These are phyloP conservation scores for Scytalidium lignicola DNA, from an alignment of 2,329 filamentous ascomycete genomes.

Conservation along the genomic window DNA sequence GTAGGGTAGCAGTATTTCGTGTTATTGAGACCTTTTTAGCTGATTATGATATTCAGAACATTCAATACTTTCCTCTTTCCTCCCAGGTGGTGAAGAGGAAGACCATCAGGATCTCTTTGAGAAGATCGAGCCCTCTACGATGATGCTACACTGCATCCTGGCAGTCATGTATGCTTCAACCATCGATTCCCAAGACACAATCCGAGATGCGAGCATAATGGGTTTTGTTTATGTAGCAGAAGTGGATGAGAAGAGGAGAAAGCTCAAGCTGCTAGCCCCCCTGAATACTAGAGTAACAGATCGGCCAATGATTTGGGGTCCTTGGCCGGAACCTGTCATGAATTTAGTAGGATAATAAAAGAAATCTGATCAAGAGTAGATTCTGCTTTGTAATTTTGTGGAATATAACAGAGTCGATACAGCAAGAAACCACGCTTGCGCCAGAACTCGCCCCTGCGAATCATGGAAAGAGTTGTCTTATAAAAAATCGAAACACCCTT, in stretches of 20 bases:
- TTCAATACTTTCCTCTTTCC: conserved; percentile 26
- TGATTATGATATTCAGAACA: conserved; percentile 5
- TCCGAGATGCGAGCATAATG: conserved; percentile 79
- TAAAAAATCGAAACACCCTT: neutral
- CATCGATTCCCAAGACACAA: conserved; percentile 63
- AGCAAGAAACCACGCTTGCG: neutral
- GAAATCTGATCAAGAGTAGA: neutral
- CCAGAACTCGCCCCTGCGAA: neutral
- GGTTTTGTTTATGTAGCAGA: conserved; percentile 92
- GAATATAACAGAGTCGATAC: too few relatives aligned
- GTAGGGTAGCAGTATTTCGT: conserved; percentile 40
- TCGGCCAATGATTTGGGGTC: conserved; percentile 76
- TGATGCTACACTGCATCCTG: conserved; percentile 75
- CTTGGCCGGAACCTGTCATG: conserved; percentile 80
- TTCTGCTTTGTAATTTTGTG: neutral
- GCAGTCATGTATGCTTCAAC: conserved; percentile 76
- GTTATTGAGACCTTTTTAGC: conserved; percentile 19
- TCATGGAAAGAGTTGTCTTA: neutral
- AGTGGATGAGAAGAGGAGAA: conserved; percentile 78
- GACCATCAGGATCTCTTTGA: conserved; percentile 43
- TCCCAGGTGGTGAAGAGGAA: conserved; percentile 26
- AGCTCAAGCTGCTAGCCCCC: conserved; percentile 76
- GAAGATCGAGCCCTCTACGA: conserved; percentile 57
- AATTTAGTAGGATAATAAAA: conserved; percentile 18
- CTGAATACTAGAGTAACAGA: conserved; percentile 76